phyloP scores from a whole-genome alignment of 441 rosid species.

The Syzygium malaccense region DNA sequence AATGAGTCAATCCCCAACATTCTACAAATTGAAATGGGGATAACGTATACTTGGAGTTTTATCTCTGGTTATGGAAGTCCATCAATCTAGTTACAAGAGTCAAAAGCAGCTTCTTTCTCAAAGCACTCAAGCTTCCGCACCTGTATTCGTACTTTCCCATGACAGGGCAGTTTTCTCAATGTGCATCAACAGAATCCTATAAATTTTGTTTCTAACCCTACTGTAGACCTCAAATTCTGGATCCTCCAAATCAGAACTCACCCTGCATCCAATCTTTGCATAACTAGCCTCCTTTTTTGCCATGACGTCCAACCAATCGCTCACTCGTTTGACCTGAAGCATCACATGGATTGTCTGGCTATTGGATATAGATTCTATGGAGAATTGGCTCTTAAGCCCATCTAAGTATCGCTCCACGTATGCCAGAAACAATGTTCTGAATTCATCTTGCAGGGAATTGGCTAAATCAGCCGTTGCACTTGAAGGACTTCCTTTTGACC shows the following conservation, averaged over 20 bases:
- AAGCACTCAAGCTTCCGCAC: neutral
- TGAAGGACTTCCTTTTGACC: slow-evolving; percentile 29
- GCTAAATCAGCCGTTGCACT: slow-evolving; percentile 27
- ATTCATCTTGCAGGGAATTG: slow-evolving; percentile 34
- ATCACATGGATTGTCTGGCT: slow-evolving; percentile 39
- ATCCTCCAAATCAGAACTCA: slow-evolving; percentile 12
- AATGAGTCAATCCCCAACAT: neutral
- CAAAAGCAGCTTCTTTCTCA: neutral
- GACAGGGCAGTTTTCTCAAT: slow-evolving; percentile 53
- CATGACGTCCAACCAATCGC: slow-evolving; percentile 57
- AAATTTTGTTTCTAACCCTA: slow-evolving; percentile 54
- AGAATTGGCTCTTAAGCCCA: slow-evolving; percentile 21
- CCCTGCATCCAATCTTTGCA: neutral
- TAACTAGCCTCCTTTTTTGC: slow-evolving; percentile 14
- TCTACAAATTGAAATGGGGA: neutral
- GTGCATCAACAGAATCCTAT: slow-evolving; percentile 55
- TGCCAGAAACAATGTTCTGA: slow-evolving; percentile 42
- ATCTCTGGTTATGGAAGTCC: neutral
- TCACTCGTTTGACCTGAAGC: slow-evolving; percentile 56
- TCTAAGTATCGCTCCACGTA: slow-evolving; percentile 55
- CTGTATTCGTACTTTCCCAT: slow-evolving; percentile 10
- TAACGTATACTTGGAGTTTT: neutral
- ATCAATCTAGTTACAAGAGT: neutral
- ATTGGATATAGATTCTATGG: slow-evolving; percentile 18
- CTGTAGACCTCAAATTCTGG: slow-evolving; percentile 36